Evolutionary conservation across 768 basidiomycete species (phyloP), one percentile per base, ranked within the genome.

Genomic region (Tulasnella sp.): DNA sequence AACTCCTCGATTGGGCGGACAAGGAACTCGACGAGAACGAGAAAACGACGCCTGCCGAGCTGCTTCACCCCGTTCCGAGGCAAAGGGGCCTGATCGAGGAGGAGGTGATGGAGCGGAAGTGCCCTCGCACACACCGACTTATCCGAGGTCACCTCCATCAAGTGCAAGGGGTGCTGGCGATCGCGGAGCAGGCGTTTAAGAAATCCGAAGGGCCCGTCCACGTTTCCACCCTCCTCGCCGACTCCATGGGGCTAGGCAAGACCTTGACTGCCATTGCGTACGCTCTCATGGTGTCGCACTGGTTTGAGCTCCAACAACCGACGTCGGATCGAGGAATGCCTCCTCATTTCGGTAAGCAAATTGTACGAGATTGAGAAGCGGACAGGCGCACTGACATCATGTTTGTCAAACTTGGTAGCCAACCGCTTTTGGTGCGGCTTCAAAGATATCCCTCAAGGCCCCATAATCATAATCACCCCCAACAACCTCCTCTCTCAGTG

Each of bases 401-500:
- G 39, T 36, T 40, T 3, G 39, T 40, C 39, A 40, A 24, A 42
- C 36, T 21, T 73, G 40, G 6, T 73, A 38, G 71, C 71, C 36
- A 31, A 31, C 34, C 18, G n/a, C 19, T 56, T 19, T 18, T 56
- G 52, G 52, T 56, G 52, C n/a, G 52, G 52, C 52, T 31, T 21
- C 3, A 31, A 42, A 14, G 19, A 21, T 42, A 73, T 73, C 21
- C 71, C 71, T 3, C 31, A 75, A 7, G 27, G 27, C 5, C 74
- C 74, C 46, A 36, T 38, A 4, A 16, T 75, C 39, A 75, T 75
- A 7, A 75, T 75, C 34, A 24, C 44, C 74, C 36, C 36, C 39
- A 75, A 44, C 39, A 75, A 42, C 36, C 74, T 75, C n/a, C 19
- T 52, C 19, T 24, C 27, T 40, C 74, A 75, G n/a, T 75, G 74